phyloP scores from a whole-genome alignment of 73 alveolate genomes.

The Breviolum minutum region DNA sequence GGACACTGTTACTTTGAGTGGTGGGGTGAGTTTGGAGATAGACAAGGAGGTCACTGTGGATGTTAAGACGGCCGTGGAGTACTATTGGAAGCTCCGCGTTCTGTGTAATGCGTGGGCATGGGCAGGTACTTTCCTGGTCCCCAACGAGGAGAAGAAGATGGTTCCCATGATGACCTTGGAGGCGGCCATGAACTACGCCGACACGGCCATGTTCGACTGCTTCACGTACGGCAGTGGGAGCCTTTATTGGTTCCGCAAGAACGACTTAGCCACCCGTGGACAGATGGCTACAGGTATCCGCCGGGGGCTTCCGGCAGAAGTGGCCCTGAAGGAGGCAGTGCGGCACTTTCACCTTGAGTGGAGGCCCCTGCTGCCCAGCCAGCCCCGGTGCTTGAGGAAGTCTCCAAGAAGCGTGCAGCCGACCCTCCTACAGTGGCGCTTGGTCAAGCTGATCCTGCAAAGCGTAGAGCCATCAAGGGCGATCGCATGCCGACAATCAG shows the following conservation, averaged over 20 bases:
- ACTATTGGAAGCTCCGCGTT: background rate
- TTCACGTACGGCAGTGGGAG: background rate
- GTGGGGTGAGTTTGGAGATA: background rate
- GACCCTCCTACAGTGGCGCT: no score
- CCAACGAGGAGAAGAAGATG: background rate
- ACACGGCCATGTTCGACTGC: background rate
- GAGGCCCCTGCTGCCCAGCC: background rate
- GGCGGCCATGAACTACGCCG: background rate
- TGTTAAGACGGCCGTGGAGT: background rate
- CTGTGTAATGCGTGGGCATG: background rate
- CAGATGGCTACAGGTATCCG: background rate
- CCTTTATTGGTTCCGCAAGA: background rate
- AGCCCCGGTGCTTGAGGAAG: no score
- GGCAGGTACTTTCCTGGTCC: background rate
- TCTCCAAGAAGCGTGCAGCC: no score
- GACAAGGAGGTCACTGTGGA: background rate
- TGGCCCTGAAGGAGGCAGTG: background rate
- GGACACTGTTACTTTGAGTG: background rate
- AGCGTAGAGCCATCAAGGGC: no score
- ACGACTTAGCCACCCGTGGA: background rate
- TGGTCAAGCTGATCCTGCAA: no score
- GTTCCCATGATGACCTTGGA: background rate
- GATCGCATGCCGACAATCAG: no score
- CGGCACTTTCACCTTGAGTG: background rate
- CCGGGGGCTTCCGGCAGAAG: background rate